phyloP scores from a whole-genome alignment of 1,284 basidiomycete species.

The Gomphus bonarii region DNA sequence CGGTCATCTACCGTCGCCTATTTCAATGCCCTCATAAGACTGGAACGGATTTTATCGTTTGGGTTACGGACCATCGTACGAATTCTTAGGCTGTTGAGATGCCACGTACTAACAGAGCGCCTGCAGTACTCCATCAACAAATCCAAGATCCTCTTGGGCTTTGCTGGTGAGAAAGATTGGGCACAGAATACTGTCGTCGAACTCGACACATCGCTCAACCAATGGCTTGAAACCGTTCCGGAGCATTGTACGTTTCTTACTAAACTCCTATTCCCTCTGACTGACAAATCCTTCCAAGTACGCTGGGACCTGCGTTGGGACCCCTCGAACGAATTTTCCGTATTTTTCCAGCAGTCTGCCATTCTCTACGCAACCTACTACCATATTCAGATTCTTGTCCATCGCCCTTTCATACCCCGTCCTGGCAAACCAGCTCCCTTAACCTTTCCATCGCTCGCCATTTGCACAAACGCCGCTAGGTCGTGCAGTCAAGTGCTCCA shows the following conservation, averaged over 20 bases:
- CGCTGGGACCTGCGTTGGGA: constrained; percentile 66
- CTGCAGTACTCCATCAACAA: constrained; percentile 65
- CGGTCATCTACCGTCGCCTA: constrained; percentile 42
- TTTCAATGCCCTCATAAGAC: constrained; percentile 49
- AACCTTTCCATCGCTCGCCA: constrained; percentile 65
- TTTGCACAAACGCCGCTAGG: constrained; percentile 79
- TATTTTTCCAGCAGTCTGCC: constrained; percentile 64
- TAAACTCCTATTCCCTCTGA: constrained; percentile 3
- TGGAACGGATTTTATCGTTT: constrained; percentile 57
- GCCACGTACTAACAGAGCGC: not conserved
- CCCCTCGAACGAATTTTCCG: constrained; percentile 21
- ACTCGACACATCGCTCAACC: constrained; percentile 66
- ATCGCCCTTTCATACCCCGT: constrained; percentile 74
- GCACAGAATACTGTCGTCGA: constrained; percentile 66
- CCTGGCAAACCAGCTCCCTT: constrained; percentile 45
- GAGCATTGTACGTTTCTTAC: constrained; percentile 39
- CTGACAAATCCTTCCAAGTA: constrained; percentile 27
- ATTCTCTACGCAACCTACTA: constrained; percentile 61
- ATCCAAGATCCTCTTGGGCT: constrained; percentile 45
- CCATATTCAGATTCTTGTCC: constrained; percentile 66
- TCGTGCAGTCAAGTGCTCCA: constrained; percentile 67
- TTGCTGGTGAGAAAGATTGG: constrained; percentile 44
- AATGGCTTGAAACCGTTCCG: constrained; percentile 67
- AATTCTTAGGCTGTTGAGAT: constrained; percentile 12
- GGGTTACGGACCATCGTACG: constrained; percentile 54